phyloP scores from a whole-genome alignment of 768 basidiomycete genomes.

The Tephrocybe sp. region DNA sequence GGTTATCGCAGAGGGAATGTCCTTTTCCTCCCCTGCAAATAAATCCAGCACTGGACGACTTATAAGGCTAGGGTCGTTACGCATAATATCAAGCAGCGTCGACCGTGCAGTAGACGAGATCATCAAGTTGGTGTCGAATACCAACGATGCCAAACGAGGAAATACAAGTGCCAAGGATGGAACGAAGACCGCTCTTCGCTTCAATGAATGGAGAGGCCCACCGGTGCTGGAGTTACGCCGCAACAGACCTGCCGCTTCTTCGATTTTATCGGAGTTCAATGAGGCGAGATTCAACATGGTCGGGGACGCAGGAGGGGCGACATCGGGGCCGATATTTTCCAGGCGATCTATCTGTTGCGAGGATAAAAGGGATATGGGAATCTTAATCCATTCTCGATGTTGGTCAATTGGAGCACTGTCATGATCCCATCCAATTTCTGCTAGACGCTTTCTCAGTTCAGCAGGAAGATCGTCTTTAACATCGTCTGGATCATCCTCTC shows the following conservation, averaged over 20 bases:
- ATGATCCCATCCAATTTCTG: slow-evolving; percentile 74
- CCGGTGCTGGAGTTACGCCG: slow-evolving; percentile 58
- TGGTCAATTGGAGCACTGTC: slow-evolving; percentile 55
- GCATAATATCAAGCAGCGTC: slow-evolving; percentile 62
- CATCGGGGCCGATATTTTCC: slow-evolving; percentile 28
- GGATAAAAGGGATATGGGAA: slow-evolving; percentile 66
- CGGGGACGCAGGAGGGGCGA: slow-evolving; percentile 20
- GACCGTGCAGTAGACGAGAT: slow-evolving; percentile 58
- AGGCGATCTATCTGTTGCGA: slow-evolving; percentile 52
- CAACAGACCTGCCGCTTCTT: slow-evolving; percentile 33
- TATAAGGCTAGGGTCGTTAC: slow-evolving; percentile 71
- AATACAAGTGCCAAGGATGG: slow-evolving; percentile 55
- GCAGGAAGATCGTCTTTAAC: slow-evolving; percentile 53
- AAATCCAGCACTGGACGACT: slow-evolving; percentile 60
- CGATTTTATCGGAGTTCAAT: slow-evolving; percentile 20
- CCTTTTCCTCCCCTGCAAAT: slow-evolving; percentile 48
- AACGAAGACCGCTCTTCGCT: slow-evolving; percentile 66
- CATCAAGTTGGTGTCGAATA: slow-evolving; percentile 48
- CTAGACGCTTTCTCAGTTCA: slow-evolving; percentile 62
- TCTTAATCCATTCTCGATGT: slow-evolving; percentile 54
- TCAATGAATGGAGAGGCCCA: slow-evolving; percentile 41
- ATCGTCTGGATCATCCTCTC: slow-evolving; percentile 49
- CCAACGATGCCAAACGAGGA: slow-evolving; percentile 48
- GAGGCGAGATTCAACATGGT: slow-evolving; percentile 30
- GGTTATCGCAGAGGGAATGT: slow-evolving; percentile 44